Base-by-base conservation (phyloP, 2,329 filamentous ascomycete species). In the Penicillium sp. region DNA sequence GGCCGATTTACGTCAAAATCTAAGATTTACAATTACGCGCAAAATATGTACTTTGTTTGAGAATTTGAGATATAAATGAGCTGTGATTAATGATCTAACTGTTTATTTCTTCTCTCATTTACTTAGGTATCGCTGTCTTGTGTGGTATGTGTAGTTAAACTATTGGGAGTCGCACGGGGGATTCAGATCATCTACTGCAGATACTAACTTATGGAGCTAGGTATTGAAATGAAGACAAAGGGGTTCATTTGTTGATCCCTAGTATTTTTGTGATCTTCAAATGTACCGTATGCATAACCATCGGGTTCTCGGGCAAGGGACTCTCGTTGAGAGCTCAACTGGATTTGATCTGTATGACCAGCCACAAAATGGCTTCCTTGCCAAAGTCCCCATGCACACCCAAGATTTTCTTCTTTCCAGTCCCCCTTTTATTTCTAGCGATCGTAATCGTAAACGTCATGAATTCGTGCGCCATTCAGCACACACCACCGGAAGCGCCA, bases 371-470 rank as follows among this genome's bases (percentile, higher is more conserved):
- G 3, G 27, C 10, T 47, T 47, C 9, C 27, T 21, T 14, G n/a
- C 6, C 45, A 47, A 21, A 33, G 6, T 6, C 5, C 27, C 45
- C 23, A 47, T 29, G 10, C n/a, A 11, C 27, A 19, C 9, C 45
- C 10, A 19, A 29, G 25, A 23, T 47, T 2, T 33, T 16, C 26
- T 31, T n/a, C 29, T 31, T 14, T 47, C 35, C 53, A 44, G 35
- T 46, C 11, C 27, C 11, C 39, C 49, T 39, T 42, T 52, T 45
- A 29, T 51, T 25, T 56, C 37, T 51, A 59, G 45, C 43, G 37
- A 51, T 56, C n/a, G 45, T 56, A 51, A 50, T 66, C 64, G 42
- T 66, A 53, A 63, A 55, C 4, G 21, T 66, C 62, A 54, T 66
- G 50, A 63, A 53, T 26, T 2, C 16, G 26, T 27, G 33, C 14